A percentile compares a stretch with the other conserved stretches of the same genome.
Conservation (phyloP, 2,329 filamentous ascomycete genomes). For the Meredithiella fracta region DNA sequence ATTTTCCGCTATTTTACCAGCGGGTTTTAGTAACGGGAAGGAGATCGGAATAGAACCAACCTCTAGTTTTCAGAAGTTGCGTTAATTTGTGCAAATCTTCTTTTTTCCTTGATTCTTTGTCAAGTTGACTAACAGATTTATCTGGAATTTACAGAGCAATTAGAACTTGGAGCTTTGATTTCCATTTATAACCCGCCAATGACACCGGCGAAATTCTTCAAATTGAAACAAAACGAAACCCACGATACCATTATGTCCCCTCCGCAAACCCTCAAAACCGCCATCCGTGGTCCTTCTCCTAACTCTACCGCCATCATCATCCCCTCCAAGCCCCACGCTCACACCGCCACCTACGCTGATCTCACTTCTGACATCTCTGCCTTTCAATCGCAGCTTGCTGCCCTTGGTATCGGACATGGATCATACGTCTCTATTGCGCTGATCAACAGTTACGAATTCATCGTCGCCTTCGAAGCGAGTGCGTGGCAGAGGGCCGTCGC, state of each 20-base stretch:
- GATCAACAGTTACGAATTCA: conserved; percentile 75
- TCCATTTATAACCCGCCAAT: not conserved
- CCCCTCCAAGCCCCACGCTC: conserved; percentile 43
- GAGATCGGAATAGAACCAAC: not conserved
- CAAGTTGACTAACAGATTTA: not conserved
- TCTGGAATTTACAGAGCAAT: not conserved
- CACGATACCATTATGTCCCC: conserved; percentile 1
- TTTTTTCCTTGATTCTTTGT: not conserved
- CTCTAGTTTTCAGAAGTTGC: not conserved
- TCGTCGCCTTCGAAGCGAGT: conserved; percentile 70
- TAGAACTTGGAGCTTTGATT: not conserved
- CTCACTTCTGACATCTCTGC: conserved; percentile 47
- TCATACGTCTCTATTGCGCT: conserved; percentile 69
- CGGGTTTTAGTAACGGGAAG: not conserved
- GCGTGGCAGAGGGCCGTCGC: conserved; percentile 74
- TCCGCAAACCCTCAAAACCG: conserved; percentile 31
- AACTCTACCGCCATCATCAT: conserved; percentile 51
- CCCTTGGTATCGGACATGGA: conserved; percentile 50
- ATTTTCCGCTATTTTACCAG: not conserved
- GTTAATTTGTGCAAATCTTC: not conserved
- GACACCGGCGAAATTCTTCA: not conserved
- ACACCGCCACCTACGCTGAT: conserved; percentile 53
- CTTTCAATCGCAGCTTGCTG: conserved; percentile 66
- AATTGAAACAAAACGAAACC: not conserved
- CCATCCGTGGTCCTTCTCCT: conserved; percentile 31